Percentiles rank a stretch among this genome's conserved stretches.
Evolutionary conservation across 768 basidiomycete genomes (phyloP).

Genomic region (Boletus tylopilopsis): DNA sequence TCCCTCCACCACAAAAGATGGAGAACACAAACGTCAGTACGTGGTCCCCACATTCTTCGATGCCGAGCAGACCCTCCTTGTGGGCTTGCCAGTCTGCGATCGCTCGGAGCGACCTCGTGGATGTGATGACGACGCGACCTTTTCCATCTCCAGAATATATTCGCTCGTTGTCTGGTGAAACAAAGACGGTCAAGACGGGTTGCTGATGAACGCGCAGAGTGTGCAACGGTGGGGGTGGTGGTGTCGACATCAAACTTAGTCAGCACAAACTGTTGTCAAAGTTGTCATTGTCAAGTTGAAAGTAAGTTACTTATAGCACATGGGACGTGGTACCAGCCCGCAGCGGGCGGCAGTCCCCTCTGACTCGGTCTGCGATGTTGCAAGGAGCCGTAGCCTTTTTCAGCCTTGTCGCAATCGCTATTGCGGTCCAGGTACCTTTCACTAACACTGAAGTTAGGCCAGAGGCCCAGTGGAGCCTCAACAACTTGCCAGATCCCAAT

Average conservation of each 20-base stretch:
- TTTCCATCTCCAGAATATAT: constrained; percentile 84
- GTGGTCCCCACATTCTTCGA: constrained; percentile 66
- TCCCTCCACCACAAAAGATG: not conserved
- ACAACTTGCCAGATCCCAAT: constrained; percentile 20
- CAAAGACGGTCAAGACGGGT: constrained; percentile 53
- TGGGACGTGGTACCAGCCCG: no score
- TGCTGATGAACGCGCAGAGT: constrained; percentile 70
- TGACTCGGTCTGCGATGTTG: not conserved
- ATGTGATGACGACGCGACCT: constrained; percentile 75
- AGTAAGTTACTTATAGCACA: no score
- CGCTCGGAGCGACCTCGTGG: constrained; percentile 72
- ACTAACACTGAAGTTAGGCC: not conserved
- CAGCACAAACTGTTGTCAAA: no score
- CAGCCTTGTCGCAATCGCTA: not conserved
- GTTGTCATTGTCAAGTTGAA: no score
- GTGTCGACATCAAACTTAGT: constrained; percentile 6
- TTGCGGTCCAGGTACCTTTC: constrained; percentile 11
- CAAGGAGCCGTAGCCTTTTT: not conserved
- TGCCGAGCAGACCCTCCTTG: constrained; percentile 66
- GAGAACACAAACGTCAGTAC: constrained; percentile 70
- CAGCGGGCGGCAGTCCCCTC: no score
- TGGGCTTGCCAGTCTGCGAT: constrained; percentile 78
- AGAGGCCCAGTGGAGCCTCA: constrained; percentile 23
- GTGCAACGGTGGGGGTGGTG: constrained; percentile 64
- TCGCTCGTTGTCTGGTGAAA: constrained; percentile 72